phyloP scores from a whole-genome alignment of 2,329 filamentous ascomycete species.

The Thyridium curvatum region DNA sequence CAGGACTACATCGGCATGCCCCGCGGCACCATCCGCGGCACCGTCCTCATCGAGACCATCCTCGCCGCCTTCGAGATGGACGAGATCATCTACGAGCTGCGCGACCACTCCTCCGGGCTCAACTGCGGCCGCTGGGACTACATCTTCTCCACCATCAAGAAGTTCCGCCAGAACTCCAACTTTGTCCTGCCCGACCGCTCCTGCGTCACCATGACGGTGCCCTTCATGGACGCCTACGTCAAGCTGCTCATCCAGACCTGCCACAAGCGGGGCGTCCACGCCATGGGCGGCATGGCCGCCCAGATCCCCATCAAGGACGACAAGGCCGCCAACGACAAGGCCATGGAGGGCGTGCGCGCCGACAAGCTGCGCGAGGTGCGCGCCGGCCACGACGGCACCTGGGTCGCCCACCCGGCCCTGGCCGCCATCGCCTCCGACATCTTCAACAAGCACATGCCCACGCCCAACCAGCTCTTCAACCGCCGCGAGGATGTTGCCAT shows the following conservation, averaged over 20 bases:
- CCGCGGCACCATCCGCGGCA: slow-evolving; percentile 87
- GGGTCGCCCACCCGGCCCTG: slow-evolving; percentile 94
- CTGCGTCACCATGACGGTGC: slow-evolving; percentile 92
- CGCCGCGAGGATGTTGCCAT: slow-evolving; percentile 86
- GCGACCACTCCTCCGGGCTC: slow-evolving; percentile 90
- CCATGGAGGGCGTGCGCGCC: slow-evolving; percentile 86
- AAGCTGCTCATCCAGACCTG: slow-evolving; percentile 98
- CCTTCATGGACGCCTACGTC: slow-evolving; percentile 97
- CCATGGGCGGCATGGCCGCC: slow-evolving; percentile 97
- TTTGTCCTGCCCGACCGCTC: slow-evolving; percentile 92
- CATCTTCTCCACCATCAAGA: slow-evolving; percentile 99
- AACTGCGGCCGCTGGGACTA: slow-evolving; percentile 99
- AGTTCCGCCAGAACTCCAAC: slow-evolving; percentile 89
- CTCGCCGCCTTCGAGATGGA: slow-evolving; percentile 99
- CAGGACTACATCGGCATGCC: slow-evolving; percentile 90
- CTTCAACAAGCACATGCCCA: slow-evolving; percentile 98
- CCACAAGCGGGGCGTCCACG: slow-evolving; percentile 93
- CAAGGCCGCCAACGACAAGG: slow-evolving; percentile 80
- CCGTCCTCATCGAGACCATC: slow-evolving; percentile 96
- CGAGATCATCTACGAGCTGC: slow-evolving; percentile 98
- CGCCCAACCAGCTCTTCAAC: slow-evolving; percentile 90
- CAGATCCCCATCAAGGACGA: slow-evolving; percentile 99
- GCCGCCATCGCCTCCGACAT: slow-evolving; percentile 82
- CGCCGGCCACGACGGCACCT: slow-evolving; percentile 91
- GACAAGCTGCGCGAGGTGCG: slow-evolving; percentile 96